phyloP scores from a whole-genome alignment of 176 grass and related monocot species.

The Puccinellia tenuiflora region DNA sequence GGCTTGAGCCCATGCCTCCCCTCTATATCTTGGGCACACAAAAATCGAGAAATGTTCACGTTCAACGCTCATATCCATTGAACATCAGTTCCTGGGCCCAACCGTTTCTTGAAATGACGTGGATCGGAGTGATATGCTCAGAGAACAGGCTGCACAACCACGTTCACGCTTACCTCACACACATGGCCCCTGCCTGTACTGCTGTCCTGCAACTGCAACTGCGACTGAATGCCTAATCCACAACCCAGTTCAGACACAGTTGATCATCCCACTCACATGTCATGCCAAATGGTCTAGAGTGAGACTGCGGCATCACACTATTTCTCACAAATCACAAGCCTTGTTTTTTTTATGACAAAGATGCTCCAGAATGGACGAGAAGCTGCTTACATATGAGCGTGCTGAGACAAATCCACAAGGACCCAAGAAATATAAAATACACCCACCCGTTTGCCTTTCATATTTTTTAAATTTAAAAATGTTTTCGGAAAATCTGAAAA shows the following conservation, averaged over 20 bases:
- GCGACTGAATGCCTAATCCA: not conserved
- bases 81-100: not conserved
- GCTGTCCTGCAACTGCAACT: not conserved
- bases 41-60: not conserved
- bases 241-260: not conserved
- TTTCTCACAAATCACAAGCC: too few relatives aligned
- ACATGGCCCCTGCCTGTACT: not conserved
- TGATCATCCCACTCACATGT: not conserved
- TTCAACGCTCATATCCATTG: not conserved
- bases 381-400: too few relatives aligned
- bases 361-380: too few relatives aligned
- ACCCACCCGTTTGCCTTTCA: too few relatives aligned
- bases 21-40: not conserved
- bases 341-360: too few relatives aligned
- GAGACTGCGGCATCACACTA: too few relatives aligned
- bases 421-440: too few relatives aligned
- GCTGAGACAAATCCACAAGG: too few relatives aligned
- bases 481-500: too few relatives aligned
- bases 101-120: not conserved
- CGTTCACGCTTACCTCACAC: too few relatives aligned
- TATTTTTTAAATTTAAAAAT: too few relatives aligned
- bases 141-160: slow-evolving; percentile 14
- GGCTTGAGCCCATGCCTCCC: too few relatives aligned
- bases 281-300: not conserved
- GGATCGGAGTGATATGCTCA: not conserved